phyloP scores from a whole-genome alignment of 441 rosid species.

The Rhodomyrtus psidioides region DNA sequence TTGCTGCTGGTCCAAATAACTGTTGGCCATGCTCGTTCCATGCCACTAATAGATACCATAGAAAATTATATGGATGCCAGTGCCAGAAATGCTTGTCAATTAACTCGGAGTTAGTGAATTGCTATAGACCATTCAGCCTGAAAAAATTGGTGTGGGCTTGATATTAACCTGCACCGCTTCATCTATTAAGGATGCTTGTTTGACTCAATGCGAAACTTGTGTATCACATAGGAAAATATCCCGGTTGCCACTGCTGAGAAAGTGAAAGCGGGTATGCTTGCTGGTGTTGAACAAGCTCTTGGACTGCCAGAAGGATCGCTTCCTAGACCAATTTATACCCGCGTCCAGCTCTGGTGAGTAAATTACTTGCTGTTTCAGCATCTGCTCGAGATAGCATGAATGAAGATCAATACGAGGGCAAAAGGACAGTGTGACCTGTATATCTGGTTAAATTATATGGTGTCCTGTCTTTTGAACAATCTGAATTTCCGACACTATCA shows the following conservation, averaged over 20 bases:
- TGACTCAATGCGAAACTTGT: not conserved
- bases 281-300: slow-evolving; percentile 71
- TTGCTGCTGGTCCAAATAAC: not conserved
- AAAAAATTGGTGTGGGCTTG: not conserved
- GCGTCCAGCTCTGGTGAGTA: slow-evolving; percentile 66
- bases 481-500: not conserved
- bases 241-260: slow-evolving; percentile 68
- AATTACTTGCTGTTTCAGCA: not conserved
- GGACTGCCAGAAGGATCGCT: slow-evolving; percentile 63
- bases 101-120: not conserved
- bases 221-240: slow-evolving; percentile 49
- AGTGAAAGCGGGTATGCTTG: slow-evolving; percentile 65
- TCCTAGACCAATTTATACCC: slow-evolving; percentile 44
- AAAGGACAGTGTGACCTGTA: not conserved
- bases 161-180: not conserved
- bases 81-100: not conserved
- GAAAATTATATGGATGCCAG: not conserved
- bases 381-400: not conserved
- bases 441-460: not conserved
- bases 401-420: not conserved
- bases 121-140: not conserved
- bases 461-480: not conserved
- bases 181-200: not conserved
- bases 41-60: not conserved
- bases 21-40: not conserved